Conservation (phyloP, 1,139 yeast species). For the Suhomyces panamericanus region DNA sequence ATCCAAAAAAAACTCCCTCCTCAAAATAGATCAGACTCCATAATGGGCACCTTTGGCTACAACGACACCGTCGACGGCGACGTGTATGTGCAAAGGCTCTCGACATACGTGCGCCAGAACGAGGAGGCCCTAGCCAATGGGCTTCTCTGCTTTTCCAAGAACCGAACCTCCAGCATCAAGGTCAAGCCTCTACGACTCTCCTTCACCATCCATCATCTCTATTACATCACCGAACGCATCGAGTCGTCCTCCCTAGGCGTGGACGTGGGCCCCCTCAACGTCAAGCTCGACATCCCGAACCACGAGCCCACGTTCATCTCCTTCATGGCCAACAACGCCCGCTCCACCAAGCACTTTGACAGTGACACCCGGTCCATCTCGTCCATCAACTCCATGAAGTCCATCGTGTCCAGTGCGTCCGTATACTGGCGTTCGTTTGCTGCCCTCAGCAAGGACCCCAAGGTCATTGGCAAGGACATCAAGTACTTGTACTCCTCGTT, state of each 20-base stretch:
- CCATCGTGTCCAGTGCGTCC: constrained; percentile 50
- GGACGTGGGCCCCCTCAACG: constrained; percentile 63
- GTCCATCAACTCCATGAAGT: constrained; percentile 62
- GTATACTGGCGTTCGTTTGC: constrained; percentile 45
- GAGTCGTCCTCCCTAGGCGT: constrained; percentile 53
- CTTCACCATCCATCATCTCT: constrained; percentile 62
- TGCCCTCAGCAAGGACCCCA: constrained; percentile 43
- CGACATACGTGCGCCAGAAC: constrained; percentile 42
- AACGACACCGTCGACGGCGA: constrained; percentile 44
- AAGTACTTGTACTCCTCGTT: constrained; percentile 64
- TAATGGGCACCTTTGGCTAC: constrained; percentile 20
- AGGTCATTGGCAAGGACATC: constrained; percentile 47
- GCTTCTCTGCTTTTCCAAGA: constrained; percentile 42
- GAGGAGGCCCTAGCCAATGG: constrained; percentile 51
- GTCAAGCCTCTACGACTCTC: constrained; percentile 56
- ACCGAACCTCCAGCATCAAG: constrained; percentile 23
- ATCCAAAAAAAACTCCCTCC: background rate
- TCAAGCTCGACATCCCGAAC: constrained; percentile 58
- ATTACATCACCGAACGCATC: constrained; percentile 58
- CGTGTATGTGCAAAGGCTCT: constrained; percentile 42
- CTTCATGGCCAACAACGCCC: constrained; percentile 52
- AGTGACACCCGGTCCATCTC: constrained; percentile 63
- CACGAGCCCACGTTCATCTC: constrained; percentile 56
- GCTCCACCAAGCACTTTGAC: constrained; percentile 45
- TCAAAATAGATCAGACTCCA: background rate